These are phyloP conservation scores for Podosphaera aphanis DNA, from an alignment of 2,329 filamentous ascomycete genomes.

Conservation along the genomic window DNA sequence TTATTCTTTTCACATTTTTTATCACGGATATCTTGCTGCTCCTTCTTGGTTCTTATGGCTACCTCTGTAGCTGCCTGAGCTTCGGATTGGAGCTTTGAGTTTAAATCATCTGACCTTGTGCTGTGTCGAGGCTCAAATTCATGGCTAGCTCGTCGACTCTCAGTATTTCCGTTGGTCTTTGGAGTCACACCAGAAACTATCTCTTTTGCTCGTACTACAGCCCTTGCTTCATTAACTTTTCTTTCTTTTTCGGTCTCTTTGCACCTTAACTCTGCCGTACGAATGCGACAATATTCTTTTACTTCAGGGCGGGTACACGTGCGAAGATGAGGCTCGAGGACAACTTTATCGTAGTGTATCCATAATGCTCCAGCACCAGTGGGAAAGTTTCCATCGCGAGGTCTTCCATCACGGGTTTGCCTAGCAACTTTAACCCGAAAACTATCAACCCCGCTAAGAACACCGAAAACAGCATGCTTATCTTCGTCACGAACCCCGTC, in stretches of 20 bases:
- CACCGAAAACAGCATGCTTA: slow-evolving; percentile 39
- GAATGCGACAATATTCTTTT: slow-evolving; percentile 39
- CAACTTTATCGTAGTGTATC: slow-evolving; percentile 38
- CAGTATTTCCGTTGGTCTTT: slow-evolving; percentile 2
- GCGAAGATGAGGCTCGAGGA: slow-evolving; percentile 31
- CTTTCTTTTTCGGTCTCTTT: slow-evolving; percentile 27
- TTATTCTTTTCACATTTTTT: slow-evolving; percentile 8
- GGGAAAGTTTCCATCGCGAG: slow-evolving; percentile 35
- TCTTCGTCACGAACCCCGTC: slow-evolving; percentile 23
- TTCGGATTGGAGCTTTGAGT: slow-evolving; percentile 10
- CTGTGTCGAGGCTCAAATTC: slow-evolving; percentile 13
- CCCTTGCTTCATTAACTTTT: slow-evolving; percentile 20
- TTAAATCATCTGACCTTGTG: slow-evolving; percentile 10
- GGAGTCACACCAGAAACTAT: slow-evolving; percentile 6
- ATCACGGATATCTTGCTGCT: slow-evolving; percentile 5
- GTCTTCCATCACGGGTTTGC: slow-evolving; percentile 35
- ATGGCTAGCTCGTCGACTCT: slow-evolving; percentile 4
- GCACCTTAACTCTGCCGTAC: slow-evolving; percentile 31
- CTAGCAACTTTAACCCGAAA: slow-evolving; percentile 38
- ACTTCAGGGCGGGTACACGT: slow-evolving; percentile 28
- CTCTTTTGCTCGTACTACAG: slow-evolving; percentile 9
- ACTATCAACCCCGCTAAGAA: slow-evolving; percentile 38
- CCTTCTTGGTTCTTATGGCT: slow-evolving; percentile 10
- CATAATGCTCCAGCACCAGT: slow-evolving; percentile 34
- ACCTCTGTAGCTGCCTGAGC: slow-evolving; percentile 7